These are phyloP conservation scores for Arthrobotrys sphaeroides DNA, from an alignment of 2,329 filamentous ascomycete species.

Conservation along the genomic window DNA sequence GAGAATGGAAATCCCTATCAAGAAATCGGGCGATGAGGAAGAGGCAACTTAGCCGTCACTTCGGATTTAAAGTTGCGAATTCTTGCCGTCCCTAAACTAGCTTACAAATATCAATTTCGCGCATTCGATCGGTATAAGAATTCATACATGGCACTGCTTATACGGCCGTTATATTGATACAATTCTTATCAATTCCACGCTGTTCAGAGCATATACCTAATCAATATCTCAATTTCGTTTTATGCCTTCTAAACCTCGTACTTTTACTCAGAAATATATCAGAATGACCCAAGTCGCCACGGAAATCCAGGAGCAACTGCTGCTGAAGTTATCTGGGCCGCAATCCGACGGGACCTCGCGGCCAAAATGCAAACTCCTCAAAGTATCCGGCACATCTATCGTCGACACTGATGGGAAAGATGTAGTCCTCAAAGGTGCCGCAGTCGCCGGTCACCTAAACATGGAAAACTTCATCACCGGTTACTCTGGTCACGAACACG, in stretches of 20 bases:
- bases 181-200: too few relatives aligned
- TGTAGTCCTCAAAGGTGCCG: conserved; percentile 65
- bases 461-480: conserved; percentile 67
- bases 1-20: neutral
- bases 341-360: neutral
- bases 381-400: conserved; percentile 62
- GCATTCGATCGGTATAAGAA: neutral
- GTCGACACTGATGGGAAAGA: conserved; percentile 63
- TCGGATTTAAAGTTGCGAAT: too few relatives aligned
- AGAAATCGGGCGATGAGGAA: neutral
- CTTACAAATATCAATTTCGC: neutral
- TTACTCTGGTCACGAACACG: conserved; percentile 64
- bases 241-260: neutral
- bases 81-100: too few relatives aligned
- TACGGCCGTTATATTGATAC: too few relatives aligned
- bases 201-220: too few relatives aligned
- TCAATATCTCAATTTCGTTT: neutral
- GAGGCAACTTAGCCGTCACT: neutral
- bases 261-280: neutral
- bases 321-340: conserved; percentile 30
- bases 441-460: conserved; percentile 44
- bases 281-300: conserved; percentile 40
- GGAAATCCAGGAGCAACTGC: conserved; percentile 40
- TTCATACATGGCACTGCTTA: neutral
- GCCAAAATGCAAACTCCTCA: conserved; percentile 58